phyloP scores from a whole-genome alignment of 345 rosid genomes.

The Laguncularia racemosa region DNA sequence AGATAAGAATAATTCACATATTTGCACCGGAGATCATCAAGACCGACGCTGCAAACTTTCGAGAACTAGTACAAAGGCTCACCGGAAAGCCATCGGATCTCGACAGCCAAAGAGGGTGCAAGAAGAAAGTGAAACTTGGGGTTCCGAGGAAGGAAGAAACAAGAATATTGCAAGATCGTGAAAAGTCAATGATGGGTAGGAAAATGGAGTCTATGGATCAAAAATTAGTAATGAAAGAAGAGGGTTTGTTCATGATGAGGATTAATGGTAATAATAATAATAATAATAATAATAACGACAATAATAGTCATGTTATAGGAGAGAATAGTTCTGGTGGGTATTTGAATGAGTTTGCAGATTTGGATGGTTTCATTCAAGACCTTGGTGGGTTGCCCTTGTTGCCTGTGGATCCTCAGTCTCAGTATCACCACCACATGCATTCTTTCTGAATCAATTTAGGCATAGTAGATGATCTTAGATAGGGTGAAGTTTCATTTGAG shows the following conservation, averaged over 20 bases:
- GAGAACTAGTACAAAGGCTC: slow-evolving; percentile 38
- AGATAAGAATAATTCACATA: slow-evolving; percentile 37
- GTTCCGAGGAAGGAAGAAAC: not conserved
- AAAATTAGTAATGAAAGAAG: slow-evolving; percentile 1
- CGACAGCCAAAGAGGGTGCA: not conserved
- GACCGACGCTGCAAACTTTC: slow-evolving; percentile 36
- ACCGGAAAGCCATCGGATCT: slow-evolving; percentile 27
- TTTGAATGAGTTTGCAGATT: slow-evolving; percentile 13
- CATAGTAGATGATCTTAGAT: too few relatives aligned
- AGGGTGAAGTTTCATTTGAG: too few relatives aligned
- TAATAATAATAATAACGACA: not conserved
- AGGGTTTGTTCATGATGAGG: slow-evolving; percentile 6
- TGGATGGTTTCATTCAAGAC: slow-evolving; percentile 17
- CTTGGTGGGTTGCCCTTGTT: slow-evolving; percentile 11
- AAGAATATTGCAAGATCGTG: too few relatives aligned
- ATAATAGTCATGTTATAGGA: not conserved
- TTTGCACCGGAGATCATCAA: slow-evolving; percentile 43
- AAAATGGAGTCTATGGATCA: slow-evolving; percentile 8
- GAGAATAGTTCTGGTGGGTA: slow-evolving; percentile 9
- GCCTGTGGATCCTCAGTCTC: slow-evolving; percentile 2
- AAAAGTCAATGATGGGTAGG: not conserved
- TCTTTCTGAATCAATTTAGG: slow-evolving; percentile 1
- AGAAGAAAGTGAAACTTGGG: slow-evolving; percentile 1
- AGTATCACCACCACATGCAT: slow-evolving; percentile 6
- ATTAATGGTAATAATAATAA: not conserved